Evolutionary conservation across 2,329 filamentous ascomycete genomes (phyloP).

Genomic region (Phyllosticta ampelicida): DNA sequence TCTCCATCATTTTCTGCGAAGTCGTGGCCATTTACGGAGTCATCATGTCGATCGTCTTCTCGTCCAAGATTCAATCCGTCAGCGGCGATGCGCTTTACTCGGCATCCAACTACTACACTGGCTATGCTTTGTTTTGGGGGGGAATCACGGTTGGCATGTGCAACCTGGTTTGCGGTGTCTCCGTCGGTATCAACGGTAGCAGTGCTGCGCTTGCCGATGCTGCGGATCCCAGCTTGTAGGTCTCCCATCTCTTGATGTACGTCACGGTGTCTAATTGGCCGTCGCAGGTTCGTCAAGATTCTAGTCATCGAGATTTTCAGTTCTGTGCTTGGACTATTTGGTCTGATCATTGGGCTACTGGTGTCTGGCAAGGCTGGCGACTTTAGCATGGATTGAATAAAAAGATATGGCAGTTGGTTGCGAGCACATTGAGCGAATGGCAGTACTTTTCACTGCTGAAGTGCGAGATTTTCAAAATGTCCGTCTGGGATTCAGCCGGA

Average conservation of each 20-base stretch:
- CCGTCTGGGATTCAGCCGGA: background rate
- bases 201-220: conserved; percentile 94
- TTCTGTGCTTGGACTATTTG: conserved; percentile 91
- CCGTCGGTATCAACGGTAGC: conserved; percentile 95
- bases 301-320: conserved; percentile 99
- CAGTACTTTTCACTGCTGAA: background rate
- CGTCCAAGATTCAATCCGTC: conserved; percentile 66
- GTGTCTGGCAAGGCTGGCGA: conserved; percentile 73
- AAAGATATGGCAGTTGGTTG: conserved; percentile 14
- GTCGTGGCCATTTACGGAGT: conserved; percentile 99
- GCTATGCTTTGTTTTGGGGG: conserved; percentile 91
- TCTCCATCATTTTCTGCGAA: conserved; percentile 99
- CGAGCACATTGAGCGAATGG: background rate
- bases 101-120: conserved; percentile 79
- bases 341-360: conserved; percentile 86
- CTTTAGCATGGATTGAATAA: conserved; percentile 36
- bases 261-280: conserved; percentile 10
- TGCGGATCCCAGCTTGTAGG: conserved; percentile 79
- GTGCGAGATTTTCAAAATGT: background rate
- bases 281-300: conserved; percentile 84
- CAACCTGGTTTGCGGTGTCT: conserved; percentile 91
- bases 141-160: conserved; percentile 90
- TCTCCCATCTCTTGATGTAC: conserved; percentile 14
- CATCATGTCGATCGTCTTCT: conserved; percentile 99
- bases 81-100: conserved; percentile 56